Percentiles rank a stretch among this genome's conserved stretches.
phyloP scores from a whole-genome alignment of 441 rosid species.

The Adansonia madagascariensis region DNA sequence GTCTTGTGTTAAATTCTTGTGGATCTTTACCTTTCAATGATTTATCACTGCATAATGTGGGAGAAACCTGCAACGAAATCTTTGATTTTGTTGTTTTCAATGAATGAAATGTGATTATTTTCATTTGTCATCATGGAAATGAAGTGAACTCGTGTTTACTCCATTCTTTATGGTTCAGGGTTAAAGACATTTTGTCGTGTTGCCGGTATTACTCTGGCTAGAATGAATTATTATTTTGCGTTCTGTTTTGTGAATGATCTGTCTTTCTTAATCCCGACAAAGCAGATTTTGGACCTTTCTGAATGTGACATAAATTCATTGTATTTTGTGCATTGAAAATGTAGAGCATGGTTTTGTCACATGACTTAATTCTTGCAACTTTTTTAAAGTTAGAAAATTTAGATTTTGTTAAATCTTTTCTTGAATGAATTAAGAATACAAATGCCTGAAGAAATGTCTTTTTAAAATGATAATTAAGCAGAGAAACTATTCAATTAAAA shows the following conservation, averaged over 20 bases:
- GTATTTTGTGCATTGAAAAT: neutral
- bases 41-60: conserved; percentile 10
- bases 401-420: neutral
- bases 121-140: neutral
- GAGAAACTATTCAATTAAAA: conserved; percentile 8
- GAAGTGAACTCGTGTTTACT: conserved; percentile 9
- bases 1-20: conserved; percentile 1
- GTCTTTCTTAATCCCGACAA: conserved; percentile 12
- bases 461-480: neutral
- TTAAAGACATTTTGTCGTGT: conserved; percentile 19
- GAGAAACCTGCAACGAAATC: neutral
- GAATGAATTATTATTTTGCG: neutral
- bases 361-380: neutral
- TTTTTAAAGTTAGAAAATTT: neutral
- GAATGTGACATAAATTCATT: neutral
- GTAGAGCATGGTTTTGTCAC: neutral
- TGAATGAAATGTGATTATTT: neutral
- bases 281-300: neutral
- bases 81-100: conserved; percentile 24
- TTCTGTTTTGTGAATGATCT: conserved; percentile 14
- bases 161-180: neutral
- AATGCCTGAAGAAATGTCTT: conserved; percentile 3
- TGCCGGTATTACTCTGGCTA: neutral
- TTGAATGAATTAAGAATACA: conserved; percentile 16
- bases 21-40: conserved; percentile 24